Base-by-base conservation (phyloP, 352 stramenopile species). In the Phytophthora ohioensis region DNA sequence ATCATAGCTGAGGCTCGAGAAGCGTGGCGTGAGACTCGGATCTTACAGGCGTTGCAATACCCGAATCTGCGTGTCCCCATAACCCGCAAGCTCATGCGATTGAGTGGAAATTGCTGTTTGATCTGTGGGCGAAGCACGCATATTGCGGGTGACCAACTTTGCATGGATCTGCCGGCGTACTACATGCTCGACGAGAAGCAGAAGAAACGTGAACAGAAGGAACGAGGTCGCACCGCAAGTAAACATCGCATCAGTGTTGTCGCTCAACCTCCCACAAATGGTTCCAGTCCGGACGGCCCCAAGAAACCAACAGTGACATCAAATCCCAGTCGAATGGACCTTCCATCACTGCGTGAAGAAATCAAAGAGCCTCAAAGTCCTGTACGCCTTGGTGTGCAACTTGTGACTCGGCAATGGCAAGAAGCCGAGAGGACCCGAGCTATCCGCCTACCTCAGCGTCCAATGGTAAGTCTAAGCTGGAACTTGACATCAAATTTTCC, bases 61-160 rank as follows among this genome's bases (percentile, higher is more conserved):
- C 85, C 88, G 27, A 81, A 85, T 45, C 58, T 93, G 48, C 84
- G 82, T 31, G 81, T 93, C 17, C 84, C 86, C 12, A 91, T 93
- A 66, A 94, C 87, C 30, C 79, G 85, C 47, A 94, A 93, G 64
- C 85, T 94, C 67, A 94, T 95, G 88, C 84, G 88, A 5, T 71
- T 93, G 4, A 94, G 87, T 57, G 85, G 81, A 30, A 96, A 96
- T 46, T 74, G 69, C 43, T 96, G 88, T 57, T 80, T 91, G 58
- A 92, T 89, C 69, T 94, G 87, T 64, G 85, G 85, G 0, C 76
- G 86, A 21, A 57, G 80, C 54, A 91, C 87, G 5, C 88, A 94
- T 69, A 55, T 94, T 15, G 87, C 86, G 0, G 87, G 86, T 13
- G 85, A 96, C 55, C 84, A 92, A 51, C 73, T 96, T 27, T 96